A percentile compares a stretch with the other conserved stretches of the same genome.
These are phyloP conservation scores for Lasiosphaeria ovina DNA, from an alignment of 495 filamentous ascomycete species.

Conservation along the genomic window DNA sequence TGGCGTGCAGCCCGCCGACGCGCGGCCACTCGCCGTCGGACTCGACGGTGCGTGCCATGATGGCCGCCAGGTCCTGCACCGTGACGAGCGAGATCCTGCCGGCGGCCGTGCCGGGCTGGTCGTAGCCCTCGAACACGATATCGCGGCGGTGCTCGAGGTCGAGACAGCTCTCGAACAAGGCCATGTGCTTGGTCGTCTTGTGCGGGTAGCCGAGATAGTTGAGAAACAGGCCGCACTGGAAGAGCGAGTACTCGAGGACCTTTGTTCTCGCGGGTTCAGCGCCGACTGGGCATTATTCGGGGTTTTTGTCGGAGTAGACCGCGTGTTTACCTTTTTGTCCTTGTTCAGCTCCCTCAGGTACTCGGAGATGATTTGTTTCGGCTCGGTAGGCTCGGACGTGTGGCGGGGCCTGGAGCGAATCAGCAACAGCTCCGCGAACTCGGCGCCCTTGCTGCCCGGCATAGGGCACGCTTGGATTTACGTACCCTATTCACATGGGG, in stretches of 20 bases:
- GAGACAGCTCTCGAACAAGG: constrained; percentile 34
- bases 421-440: too few relatives aligned
- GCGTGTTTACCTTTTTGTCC: too few relatives aligned
- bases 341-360: too few relatives aligned
- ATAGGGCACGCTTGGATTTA: constrained; percentile 40
- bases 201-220: constrained; percentile 54
- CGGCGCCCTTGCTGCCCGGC: too few relatives aligned
- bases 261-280: neutral
- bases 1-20: constrained; percentile 52
- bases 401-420: too few relatives aligned
- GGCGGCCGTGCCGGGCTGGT: constrained; percentile 43
- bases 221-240: constrained; percentile 54
- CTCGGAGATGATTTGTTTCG: too few relatives aligned
- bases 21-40: constrained; percentile 56
- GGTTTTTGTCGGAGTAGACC: too few relatives aligned
- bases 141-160: constrained; percentile 51
- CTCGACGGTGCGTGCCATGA: constrained; percentile 51
- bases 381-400: too few relatives aligned
- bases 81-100: constrained; percentile 45
- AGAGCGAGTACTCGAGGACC: constrained; percentile 46
- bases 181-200: constrained; percentile 48
- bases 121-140: constrained; percentile 48
- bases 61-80: constrained; percentile 47
- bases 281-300: too few relatives aligned
- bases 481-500: constrained; percentile 47